Evolutionary conservation across 2,329 filamentous ascomycete genomes (phyloP).

Genomic region (Lomentospora prolificans): DNA sequence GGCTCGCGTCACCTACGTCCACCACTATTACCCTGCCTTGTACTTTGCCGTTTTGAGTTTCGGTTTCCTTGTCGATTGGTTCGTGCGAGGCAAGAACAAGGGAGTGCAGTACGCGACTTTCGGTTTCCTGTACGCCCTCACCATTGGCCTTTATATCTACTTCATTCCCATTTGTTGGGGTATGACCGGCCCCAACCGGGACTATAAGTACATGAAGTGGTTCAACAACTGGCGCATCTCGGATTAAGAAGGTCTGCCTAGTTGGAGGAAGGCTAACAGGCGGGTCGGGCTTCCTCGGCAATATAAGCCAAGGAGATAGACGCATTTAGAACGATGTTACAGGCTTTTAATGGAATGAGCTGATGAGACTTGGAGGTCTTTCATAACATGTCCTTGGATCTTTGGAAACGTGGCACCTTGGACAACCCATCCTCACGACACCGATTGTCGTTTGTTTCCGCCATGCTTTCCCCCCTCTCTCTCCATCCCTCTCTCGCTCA

Average conservation of each 20-base stretch:
- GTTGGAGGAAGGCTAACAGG: neutral
- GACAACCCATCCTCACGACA: neutral
- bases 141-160: conserved; percentile 75
- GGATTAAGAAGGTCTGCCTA: conserved; percentile 34
- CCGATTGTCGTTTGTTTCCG: neutral
- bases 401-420: neutral
- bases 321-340: neutral
- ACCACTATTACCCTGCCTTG: conserved; percentile 97
- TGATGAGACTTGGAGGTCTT: neutral
- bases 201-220: conserved; percentile 94
- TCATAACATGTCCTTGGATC: neutral
- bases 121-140: conserved; percentile 58
- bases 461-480: neutral
- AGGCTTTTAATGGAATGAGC: neutral
- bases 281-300: neutral
- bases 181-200: conserved; percentile 73
- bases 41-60: conserved; percentile 91
- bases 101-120: conserved; percentile 61
- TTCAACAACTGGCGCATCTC: conserved; percentile 77
- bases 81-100: conserved; percentile 56
- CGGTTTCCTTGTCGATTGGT: conserved; percentile 84
- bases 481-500: neutral
- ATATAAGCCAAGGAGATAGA: neutral
- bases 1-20: conserved; percentile 97
- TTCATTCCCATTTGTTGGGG: conserved; percentile 96